Conservation (phyloP, 306 rosid genomes). For the Cucumis melo region DNA sequence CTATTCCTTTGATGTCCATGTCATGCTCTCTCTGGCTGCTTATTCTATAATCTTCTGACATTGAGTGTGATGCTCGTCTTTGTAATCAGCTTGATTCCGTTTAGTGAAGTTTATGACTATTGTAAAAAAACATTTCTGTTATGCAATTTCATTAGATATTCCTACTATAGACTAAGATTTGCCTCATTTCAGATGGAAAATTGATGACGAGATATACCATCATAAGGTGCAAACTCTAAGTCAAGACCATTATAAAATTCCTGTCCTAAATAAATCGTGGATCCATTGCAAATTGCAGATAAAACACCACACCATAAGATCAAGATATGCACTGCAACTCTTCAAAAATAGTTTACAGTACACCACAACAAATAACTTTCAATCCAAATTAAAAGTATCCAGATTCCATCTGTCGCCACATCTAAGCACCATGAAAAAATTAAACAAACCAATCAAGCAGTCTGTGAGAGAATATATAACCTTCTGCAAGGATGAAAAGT, state of each 20-base stretch:
- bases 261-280: neutral
- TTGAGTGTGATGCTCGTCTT: no score
- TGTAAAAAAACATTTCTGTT: neutral
- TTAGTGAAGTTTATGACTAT: no score
- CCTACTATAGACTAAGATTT: neutral
- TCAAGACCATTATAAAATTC: neutral
- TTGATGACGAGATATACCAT: neutral
- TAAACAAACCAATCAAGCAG: neutral
- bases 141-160: neutral
- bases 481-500: constrained; percentile 87
- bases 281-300: neutral
- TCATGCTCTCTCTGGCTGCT: neutral
- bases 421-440: neutral
- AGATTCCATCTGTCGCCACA: neutral
- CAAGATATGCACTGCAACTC: neutral
- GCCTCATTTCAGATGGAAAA: neutral
- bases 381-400: neutral
- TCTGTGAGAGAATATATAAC: constrained; percentile 22
- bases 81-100: no score
- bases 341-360: neutral
- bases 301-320: neutral
- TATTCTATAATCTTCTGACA: neutral
- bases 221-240: neutral
- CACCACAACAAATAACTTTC: neutral
- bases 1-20: neutral